Conservation (phyloP, 2,329 filamentous ascomycete species). For the Fusarium tanahbumbuense region DNA sequence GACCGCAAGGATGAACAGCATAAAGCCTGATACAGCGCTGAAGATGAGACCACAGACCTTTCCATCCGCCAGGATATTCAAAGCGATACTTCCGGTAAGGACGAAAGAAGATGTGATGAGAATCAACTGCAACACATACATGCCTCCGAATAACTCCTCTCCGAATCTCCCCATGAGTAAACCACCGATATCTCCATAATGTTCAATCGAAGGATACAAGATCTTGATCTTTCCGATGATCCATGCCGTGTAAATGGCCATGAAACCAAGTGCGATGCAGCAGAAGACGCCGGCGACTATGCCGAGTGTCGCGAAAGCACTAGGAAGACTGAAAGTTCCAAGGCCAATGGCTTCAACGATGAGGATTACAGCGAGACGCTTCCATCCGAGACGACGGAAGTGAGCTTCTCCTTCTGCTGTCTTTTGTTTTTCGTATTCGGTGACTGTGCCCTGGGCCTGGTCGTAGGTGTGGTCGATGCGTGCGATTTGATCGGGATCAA, state of each 20-base stretch:
- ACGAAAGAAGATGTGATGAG: constrained; percentile 75
- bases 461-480: constrained; percentile 33
- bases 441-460: constrained; percentile 37
- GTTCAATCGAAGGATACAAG: constrained; percentile 64
- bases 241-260: constrained; percentile 56
- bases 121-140: constrained; percentile 69
- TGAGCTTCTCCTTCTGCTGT: constrained; percentile 35
- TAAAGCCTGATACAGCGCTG: constrained; percentile 53
- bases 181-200: constrained; percentile 73
- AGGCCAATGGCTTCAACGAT: constrained; percentile 44
- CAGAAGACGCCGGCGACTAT: constrained; percentile 53
- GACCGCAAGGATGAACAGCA: constrained; percentile 55
- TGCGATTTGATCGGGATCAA: constrained; percentile 16
- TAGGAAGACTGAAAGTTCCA: constrained; percentile 42
- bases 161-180: constrained; percentile 68
- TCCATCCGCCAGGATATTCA: constrained; percentile 69
- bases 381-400: constrained; percentile 42
- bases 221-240: constrained; percentile 57
- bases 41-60: constrained; percentile 55
- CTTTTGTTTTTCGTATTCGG: constrained; percentile 44
- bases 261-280: constrained; percentile 49
- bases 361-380: constrained; percentile 41
- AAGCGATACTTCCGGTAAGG: constrained; percentile 72
- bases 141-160: constrained; percentile 67
- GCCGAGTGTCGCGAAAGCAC: constrained; percentile 42